Evolutionary conservation across 2,329 filamentous ascomycete genomes (phyloP).

Genomic region (Aschersonia sp.): DNA sequence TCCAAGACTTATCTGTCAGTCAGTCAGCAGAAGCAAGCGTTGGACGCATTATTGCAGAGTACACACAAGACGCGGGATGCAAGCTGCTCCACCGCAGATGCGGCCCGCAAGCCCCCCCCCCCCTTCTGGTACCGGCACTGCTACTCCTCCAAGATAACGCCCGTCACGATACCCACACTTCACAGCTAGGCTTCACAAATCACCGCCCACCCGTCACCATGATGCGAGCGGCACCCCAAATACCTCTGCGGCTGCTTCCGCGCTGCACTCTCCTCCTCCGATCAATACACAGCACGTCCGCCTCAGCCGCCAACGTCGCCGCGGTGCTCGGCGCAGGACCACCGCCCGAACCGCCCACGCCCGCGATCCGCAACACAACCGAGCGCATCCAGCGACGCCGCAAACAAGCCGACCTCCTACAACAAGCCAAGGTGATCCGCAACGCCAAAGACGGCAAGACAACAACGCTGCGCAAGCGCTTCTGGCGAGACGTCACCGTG

Average conservation of each 20-base stretch:
- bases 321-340: slow-evolving; percentile 43
- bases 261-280: slow-evolving; percentile 11
- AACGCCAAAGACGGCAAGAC: slow-evolving; percentile 19
- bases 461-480: slow-evolving; percentile 50
- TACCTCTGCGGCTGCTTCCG: slow-evolving; percentile 21
- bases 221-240: slow-evolving; percentile 27
- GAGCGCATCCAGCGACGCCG: slow-evolving; percentile 34
- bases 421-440: slow-evolving; percentile 33
- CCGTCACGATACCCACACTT: background rate
- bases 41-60: too few species aligned
- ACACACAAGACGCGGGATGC: too few species aligned
- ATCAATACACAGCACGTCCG: slow-evolving; percentile 17
- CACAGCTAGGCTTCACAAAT: background rate
- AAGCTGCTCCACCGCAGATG: too few species aligned
- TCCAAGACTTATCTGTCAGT: too few species aligned
- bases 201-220: slow-evolving; percentile 2
- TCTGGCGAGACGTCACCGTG: slow-evolving; percentile 78
- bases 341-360: slow-evolving; percentile 39
- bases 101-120: too few species aligned
- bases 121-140: too few species aligned
- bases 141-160: background rate
- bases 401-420: slow-evolving; percentile 40
- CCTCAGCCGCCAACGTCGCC: slow-evolving; percentile 29
- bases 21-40: too few species aligned
- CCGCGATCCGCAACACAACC: slow-evolving; percentile 24